Evolutionary conservation across 2,329 filamentous ascomycete genomes (phyloP).

Genomic region (Fusarium tjaetaba): DNA sequence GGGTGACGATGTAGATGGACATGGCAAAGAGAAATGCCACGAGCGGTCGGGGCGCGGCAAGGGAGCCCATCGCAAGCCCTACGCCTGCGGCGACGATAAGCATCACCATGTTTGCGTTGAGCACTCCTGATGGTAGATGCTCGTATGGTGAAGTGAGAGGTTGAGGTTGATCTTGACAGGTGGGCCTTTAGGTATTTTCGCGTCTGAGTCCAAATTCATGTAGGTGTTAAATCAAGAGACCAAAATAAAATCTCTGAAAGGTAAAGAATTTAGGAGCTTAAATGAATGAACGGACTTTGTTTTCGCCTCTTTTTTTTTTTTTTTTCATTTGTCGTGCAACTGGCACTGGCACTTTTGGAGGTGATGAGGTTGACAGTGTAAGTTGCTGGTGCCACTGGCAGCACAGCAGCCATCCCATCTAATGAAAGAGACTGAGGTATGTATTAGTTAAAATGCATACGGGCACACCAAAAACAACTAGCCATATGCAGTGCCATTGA

Average conservation of each 20-base stretch:
- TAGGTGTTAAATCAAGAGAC: background rate
- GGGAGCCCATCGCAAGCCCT: background rate
- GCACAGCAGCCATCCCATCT: too few species aligned
- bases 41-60: conserved; percentile 1
- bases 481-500: too few species aligned
- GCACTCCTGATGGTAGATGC: background rate
- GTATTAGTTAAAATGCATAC: background rate
- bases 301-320: fast-evolving
- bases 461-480: too few species aligned
- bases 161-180: background rate
- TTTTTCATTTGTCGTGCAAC: too few species aligned
- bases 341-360: too few species aligned
- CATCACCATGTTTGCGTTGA: background rate
- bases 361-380: too few species aligned
- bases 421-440: fast-evolving
- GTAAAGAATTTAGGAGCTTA: background rate
- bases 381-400: too few species aligned
- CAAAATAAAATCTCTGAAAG: background rate
- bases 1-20: conserved; percentile 32
- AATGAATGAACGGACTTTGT: background rate
- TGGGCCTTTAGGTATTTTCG: background rate
- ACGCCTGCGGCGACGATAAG: background rate
- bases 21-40: conserved; percentile 27
- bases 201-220: background rate
- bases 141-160: background rate